Evolutionary conservation across 2,329 filamentous ascomycete genomes (phyloP).

Genomic region (Exophiala viscosa): DNA sequence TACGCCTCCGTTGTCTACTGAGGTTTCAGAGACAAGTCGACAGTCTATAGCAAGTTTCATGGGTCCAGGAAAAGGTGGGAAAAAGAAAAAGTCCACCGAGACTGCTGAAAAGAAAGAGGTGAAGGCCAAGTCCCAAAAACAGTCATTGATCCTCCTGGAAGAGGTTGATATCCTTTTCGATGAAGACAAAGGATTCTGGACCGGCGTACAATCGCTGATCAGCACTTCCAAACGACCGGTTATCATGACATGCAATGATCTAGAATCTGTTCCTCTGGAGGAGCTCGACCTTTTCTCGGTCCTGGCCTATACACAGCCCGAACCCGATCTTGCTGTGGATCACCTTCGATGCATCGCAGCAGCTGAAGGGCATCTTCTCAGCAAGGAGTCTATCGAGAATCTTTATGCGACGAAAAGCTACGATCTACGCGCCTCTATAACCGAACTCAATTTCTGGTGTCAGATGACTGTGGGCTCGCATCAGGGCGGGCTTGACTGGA

Average conservation of each 20-base stretch:
- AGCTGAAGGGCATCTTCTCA: slow-evolving; percentile 79
- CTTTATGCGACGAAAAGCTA: slow-evolving; percentile 66
- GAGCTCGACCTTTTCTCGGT: slow-evolving; percentile 79
- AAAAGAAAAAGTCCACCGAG: slow-evolving; percentile 26
- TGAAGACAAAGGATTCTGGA: slow-evolving; percentile 94
- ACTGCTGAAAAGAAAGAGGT: slow-evolving; percentile 4
- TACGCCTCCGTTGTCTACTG: slow-evolving; percentile 17
- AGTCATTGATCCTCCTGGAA: slow-evolving; percentile 89
- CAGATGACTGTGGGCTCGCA: slow-evolving; percentile 89
- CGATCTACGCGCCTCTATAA: slow-evolving; percentile 77
- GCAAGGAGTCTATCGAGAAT: slow-evolving; percentile 61
- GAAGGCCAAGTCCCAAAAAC: slow-evolving; percentile 62
- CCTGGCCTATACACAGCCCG: slow-evolving; percentile 67
- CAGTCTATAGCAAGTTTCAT: slow-evolving; percentile 26
- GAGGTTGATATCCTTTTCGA: slow-evolving; percentile 93
- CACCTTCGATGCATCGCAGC: slow-evolving; percentile 79
- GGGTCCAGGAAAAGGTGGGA: slow-evolving; percentile 16
- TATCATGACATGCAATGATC: slow-evolving; percentile 92
- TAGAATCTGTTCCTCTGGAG: slow-evolving; percentile 71
- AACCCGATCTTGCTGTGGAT: slow-evolving; percentile 67
- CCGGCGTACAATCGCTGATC: slow-evolving; percentile 72
- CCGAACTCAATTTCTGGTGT: slow-evolving; percentile 92
- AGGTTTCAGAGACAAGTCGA: slow-evolving; percentile 28
- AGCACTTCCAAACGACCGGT: slow-evolving; percentile 84
- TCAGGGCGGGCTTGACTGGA: slow-evolving; percentile 88